These are phyloP conservation scores for Melanogaster broomeanus DNA, from an alignment of 768 basidiomycete species.

Conservation along the genomic window DNA sequence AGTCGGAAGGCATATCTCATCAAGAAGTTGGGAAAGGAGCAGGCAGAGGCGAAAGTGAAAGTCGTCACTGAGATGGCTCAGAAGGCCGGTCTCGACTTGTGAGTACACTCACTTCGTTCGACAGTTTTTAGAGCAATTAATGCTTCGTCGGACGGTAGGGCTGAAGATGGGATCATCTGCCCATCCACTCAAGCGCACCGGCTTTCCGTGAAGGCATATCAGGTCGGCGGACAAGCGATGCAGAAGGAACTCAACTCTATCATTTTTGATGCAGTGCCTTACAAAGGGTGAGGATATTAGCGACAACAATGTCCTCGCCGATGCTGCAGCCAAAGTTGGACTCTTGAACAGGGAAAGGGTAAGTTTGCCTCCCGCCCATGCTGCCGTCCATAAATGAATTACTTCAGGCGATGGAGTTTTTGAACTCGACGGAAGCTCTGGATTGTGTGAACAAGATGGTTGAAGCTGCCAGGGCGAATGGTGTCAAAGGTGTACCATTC, in stretches of 20 bases:
- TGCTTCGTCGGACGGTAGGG: constrained; percentile 21
- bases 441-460: constrained; percentile 44
- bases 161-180: constrained; percentile 39
- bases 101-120: constrained; percentile 1
- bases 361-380: constrained; percentile 2
- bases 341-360: constrained; percentile 42
- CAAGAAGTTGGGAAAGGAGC: constrained; percentile 29
- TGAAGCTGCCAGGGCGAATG: constrained; percentile 40
- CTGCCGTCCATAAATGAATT: background rate
- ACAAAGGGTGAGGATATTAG: constrained; percentile 43
- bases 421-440: constrained; percentile 40
- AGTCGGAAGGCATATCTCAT: constrained; percentile 23
- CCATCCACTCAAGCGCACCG: constrained; percentile 46
- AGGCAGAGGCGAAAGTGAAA: constrained; percentile 28
- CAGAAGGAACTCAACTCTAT: constrained; percentile 39
- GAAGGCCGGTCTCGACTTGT: constrained; percentile 29
- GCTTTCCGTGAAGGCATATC: constrained; percentile 44
- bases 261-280: constrained; percentile 43
- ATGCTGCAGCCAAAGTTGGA: constrained; percentile 39
- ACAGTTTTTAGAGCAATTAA: background rate
- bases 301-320: constrained; percentile 34
- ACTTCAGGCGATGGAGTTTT: constrained; percentile 41
- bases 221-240: constrained; percentile 40
- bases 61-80: constrained; percentile 29
- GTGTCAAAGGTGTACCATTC: constrained; percentile 55